These are phyloP conservation scores for Cystobasidium slooffiae DNA, from an alignment of 1,284 basidiomycete genomes.

Conservation along the genomic window DNA sequence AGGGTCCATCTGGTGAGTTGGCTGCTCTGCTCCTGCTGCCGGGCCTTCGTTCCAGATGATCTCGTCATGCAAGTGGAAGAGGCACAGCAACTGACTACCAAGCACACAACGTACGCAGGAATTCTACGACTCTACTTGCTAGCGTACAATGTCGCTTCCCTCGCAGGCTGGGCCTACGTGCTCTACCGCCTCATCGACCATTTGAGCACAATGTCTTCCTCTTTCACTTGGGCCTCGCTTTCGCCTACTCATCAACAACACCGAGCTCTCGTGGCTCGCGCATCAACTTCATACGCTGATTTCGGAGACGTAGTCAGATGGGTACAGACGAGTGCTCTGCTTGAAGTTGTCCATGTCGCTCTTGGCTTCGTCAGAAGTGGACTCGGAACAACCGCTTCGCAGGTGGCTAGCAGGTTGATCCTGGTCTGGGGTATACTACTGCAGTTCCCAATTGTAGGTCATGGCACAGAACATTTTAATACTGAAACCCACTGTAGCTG, in stretches of 20 bases:
- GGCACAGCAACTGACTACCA: not conserved
- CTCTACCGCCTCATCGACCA: slow-evolving; percentile 65
- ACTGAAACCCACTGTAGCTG: not conserved
- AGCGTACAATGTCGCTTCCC: slow-evolving; percentile 75
- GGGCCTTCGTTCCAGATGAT: not conserved
- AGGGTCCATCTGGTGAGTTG: slow-evolving; percentile 16
- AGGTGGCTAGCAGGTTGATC: slow-evolving; percentile 84
- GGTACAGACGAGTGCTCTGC: slow-evolving; percentile 77
- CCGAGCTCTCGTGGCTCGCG: slow-evolving; percentile 54
- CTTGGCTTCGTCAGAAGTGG: slow-evolving; percentile 76
- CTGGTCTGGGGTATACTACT: slow-evolving; percentile 84
- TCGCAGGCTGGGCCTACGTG: slow-evolving; percentile 73
- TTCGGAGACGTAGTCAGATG: slow-evolving; percentile 47
- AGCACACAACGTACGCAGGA: not conserved
- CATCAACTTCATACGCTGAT: slow-evolving; percentile 63
- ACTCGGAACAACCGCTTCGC: slow-evolving; percentile 78
- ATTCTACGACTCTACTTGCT: slow-evolving; percentile 65
- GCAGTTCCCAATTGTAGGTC: slow-evolving; percentile 61
- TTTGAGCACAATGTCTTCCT: slow-evolving; percentile 59
- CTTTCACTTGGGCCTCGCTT: slow-evolving; percentile 26
- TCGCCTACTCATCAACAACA: slow-evolving; percentile 12
- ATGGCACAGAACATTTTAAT: slow-evolving; percentile 7
- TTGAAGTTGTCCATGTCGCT: slow-evolving; percentile 82
- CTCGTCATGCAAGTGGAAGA: not conserved
- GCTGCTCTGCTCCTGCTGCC: not conserved